These are phyloP conservation scores for Blastomyces parvus DNA, from an alignment of 2,329 filamentous ascomycete genomes.

Conservation along the genomic window DNA sequence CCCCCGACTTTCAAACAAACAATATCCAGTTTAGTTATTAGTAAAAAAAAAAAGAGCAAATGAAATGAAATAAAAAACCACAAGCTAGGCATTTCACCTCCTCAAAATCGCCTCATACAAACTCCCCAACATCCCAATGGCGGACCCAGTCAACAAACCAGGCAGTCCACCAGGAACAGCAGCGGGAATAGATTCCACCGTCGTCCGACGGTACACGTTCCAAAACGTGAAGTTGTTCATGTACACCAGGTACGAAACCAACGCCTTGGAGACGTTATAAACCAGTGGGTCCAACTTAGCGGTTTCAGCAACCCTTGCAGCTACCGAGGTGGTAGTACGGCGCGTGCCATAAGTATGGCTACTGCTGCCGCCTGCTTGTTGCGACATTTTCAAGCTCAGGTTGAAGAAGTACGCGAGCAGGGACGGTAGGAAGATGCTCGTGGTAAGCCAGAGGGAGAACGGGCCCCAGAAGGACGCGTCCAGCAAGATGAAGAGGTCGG, in stretches of 20 bases:
- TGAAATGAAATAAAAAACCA: not conserved
- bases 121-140: slow-evolving; percentile 34
- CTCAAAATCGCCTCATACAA: slow-evolving; percentile 40
- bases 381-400: slow-evolving; percentile 50
- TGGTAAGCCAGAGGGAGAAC: slow-evolving; percentile 64
- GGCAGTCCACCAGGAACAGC: slow-evolving; percentile 32
- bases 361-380: slow-evolving; percentile 6
- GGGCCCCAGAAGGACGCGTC: slow-evolving; percentile 76
- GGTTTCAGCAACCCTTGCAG: slow-evolving; percentile 40
- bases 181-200: slow-evolving; percentile 31
- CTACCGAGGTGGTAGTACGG: slow-evolving; percentile 18
- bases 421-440: slow-evolving; percentile 60
- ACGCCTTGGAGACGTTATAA: slow-evolving; percentile 80
- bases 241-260: slow-evolving; percentile 74
- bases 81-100: slow-evolving; percentile 18
- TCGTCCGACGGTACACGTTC: slow-evolving; percentile 28
- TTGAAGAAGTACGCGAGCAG: slow-evolving; percentile 84
- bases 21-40: not conserved
- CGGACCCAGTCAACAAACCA: slow-evolving; percentile 34
- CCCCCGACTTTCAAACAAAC: not conserved
- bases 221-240: slow-evolving; percentile 39
- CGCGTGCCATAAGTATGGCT: slow-evolving; percentile 21
- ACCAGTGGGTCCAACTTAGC: slow-evolving; percentile 65
- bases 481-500: slow-evolving; percentile 71
- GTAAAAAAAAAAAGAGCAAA: not conserved